A percentile compares a stretch with the other conserved stretches of the same genome.
These are phyloP conservation scores for Westerdykella ornata DNA, from an alignment of 2,329 filamentous ascomycete species.

Conservation along the genomic window DNA sequence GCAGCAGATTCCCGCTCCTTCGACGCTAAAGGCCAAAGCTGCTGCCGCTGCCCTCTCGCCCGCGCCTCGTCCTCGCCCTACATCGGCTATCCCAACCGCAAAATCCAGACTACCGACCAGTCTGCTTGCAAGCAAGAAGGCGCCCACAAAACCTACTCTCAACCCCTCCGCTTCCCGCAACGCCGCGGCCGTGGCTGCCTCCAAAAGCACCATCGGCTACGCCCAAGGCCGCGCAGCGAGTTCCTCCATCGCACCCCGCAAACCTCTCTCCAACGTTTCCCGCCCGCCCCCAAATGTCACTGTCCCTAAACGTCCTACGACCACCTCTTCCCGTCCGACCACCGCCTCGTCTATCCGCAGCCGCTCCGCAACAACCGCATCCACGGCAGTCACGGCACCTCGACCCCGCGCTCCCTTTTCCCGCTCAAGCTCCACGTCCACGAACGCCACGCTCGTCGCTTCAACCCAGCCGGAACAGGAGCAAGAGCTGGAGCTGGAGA, in stretches of 20 bases:
- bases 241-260: slow-evolving; percentile 19
- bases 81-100: slow-evolving; percentile 36
- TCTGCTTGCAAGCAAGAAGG: slow-evolving; percentile 39
- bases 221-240: slow-evolving; percentile 62
- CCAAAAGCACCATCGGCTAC: slow-evolving; percentile 78
- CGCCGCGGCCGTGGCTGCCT: slow-evolving; percentile 58
- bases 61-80: slow-evolving; percentile 22
- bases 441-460: slow-evolving; percentile 26
- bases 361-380: slow-evolving; percentile 11
- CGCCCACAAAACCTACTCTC: slow-evolving; percentile 33
- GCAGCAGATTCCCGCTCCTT: slow-evolving; percentile 33
- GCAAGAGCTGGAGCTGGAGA: not conserved
- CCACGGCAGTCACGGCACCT: slow-evolving; percentile 4
- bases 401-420: slow-evolving; percentile 19
- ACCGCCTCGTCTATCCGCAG: slow-evolving; percentile 5
- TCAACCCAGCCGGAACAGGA: slow-evolving; percentile 13
- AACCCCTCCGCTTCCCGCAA: slow-evolving; percentile 51
- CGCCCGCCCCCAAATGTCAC: slow-evolving; percentile 25
- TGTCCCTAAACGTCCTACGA: slow-evolving; percentile 15
- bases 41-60: slow-evolving; percentile 41
- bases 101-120: slow-evolving; percentile 35
- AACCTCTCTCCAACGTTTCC: slow-evolving; percentile 34
- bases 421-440: slow-evolving; percentile 31
- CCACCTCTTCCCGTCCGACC: slow-evolving; percentile 8
- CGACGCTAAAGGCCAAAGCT: slow-evolving; percentile 49